Evolutionary conservation across 75 land plant genomes (phyloP), one percentile per base, ranked within the genome.

Genomic region (Sequoiadendron giganteum): DNA sequence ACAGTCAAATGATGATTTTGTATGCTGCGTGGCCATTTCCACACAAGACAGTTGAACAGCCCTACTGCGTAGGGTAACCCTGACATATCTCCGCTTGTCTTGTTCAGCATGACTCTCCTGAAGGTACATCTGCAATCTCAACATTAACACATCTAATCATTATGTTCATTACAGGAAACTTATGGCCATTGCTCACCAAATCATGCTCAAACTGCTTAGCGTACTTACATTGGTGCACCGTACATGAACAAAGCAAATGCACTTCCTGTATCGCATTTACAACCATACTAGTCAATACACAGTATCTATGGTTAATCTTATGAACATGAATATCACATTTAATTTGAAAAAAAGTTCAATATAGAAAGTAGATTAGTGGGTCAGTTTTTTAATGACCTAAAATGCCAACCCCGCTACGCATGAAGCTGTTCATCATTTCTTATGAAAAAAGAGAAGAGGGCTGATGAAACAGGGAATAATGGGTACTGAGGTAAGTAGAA

Each of bases 31-130:
- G n/a, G n/a, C n/a, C n/a, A n/a, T n/a, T n/a, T n/a, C n/a, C n/a
- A n/a, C n/a, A n/a, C 77, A 89, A 95, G 92, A 85, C 95, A 95
- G 86, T 95, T 97, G 77, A 94, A 90, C 48, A 95, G 92, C 10
- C 96, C 95, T 58, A 93, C 34, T 10, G 93, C 89, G 85, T 97
- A 97, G 2, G 97, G 99, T 25, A 97, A 39, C 40, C 94, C 94
- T 43, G 95, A 94, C 87, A 91, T 95, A 48, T 90, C 92, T 87
- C 93, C 95, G 1, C 95, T 94, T 81, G 93, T 92, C 85, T 87
- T 91, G 90, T 91, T 94, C 92, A 79, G 89, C 48, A 93, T 87
- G 8, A 96, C 93, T 88, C 92, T 92, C 61, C 78, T 85, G 81
- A 96, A 96, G 2, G 98, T 96, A n/a, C n/a, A 19, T 28, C 72